These are phyloP conservation scores for Penicillium sp. DNA, from an alignment of 2,329 filamentous ascomycete species.

Conservation along the genomic window DNA sequence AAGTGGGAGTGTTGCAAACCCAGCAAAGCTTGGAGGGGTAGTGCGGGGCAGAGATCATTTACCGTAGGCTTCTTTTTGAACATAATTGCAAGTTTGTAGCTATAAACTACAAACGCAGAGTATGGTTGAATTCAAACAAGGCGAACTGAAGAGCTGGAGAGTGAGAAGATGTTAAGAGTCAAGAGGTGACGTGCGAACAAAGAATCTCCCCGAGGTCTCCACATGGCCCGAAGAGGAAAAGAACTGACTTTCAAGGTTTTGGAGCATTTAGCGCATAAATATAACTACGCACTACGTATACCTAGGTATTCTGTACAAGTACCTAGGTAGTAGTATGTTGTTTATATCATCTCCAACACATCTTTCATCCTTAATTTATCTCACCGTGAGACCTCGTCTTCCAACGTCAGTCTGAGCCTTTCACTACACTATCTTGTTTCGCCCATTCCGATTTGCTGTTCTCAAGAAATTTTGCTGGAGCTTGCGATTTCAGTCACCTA, in stretches of 20 bases:
- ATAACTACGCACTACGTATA: no score
- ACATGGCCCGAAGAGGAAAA: constrained; percentile 2
- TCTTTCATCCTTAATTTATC: no score
- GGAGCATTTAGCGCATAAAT: no score
- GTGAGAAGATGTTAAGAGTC: background rate
- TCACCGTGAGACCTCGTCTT: no score
- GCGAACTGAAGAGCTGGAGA: background rate
- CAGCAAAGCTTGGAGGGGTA: constrained; percentile 21
- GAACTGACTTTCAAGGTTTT: background rate
- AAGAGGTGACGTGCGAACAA: constrained; percentile 3
- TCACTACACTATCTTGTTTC: no score
- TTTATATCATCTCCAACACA: no score
- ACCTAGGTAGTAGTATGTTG: no score
- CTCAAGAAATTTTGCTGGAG: no score
- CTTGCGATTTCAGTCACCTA: no score
- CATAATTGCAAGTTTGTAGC: constrained; percentile 42
- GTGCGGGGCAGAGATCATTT: constrained; percentile 31
- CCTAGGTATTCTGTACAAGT: no score
- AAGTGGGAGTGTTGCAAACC: background rate
- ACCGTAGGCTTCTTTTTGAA: constrained; percentile 66
- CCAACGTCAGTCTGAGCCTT: no score
- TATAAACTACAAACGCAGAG: background rate
- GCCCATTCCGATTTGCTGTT: no score
- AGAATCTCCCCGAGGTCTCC: constrained; percentile 3
- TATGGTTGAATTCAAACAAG: background rate